Percentiles rank a stretch among this genome's conserved stretches.
Conservation (phyloP, 331 rosid species). For the Phaseolus coccineus region DNA sequence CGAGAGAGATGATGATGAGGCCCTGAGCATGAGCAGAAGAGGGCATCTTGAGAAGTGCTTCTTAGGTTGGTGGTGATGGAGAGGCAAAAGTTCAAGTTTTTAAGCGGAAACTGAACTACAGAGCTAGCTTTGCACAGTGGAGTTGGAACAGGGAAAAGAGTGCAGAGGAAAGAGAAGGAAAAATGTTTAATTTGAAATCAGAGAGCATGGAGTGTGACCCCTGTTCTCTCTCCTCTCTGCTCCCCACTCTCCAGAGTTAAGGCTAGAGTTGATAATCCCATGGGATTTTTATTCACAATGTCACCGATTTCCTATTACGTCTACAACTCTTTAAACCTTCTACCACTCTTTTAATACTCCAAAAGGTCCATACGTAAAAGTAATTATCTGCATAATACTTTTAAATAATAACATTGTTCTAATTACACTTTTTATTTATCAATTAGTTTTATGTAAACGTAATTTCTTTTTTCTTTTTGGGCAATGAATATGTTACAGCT, state of each 20-base stretch:
- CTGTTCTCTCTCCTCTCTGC: conserved; percentile 24
- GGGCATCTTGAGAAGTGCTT: conserved; percentile 55
- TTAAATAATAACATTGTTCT: too few relatives aligned
- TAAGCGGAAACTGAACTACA: not conserved
- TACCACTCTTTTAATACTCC: not conserved
- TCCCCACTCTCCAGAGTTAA: not conserved
- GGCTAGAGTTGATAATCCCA: not conserved
- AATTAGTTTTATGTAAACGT: not conserved
- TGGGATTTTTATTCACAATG: not conserved
- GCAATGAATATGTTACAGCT: not conserved
- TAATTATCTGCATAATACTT: not conserved
- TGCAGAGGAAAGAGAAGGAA: conserved; percentile 29
- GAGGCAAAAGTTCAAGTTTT: conserved; percentile 20
- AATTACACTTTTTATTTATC: not conserved
- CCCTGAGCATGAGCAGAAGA: conserved; percentile 45
- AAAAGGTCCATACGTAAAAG: not conserved
- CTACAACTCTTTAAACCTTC: not conserved
- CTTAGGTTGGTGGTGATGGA: conserved; percentile 28
- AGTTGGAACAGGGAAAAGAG: conserved; percentile 25
- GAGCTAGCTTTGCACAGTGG: conserved; percentile 18
- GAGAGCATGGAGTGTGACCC: conserved; percentile 18
- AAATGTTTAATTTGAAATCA: conserved; percentile 35
- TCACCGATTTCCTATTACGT: not conserved
- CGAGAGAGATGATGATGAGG: conserved; percentile 59
- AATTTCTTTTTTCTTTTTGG: not conserved